Evolutionary conservation across 805 yeast species (phyloP).

Genomic region (Sugiyamaella mastotermitis): DNA sequence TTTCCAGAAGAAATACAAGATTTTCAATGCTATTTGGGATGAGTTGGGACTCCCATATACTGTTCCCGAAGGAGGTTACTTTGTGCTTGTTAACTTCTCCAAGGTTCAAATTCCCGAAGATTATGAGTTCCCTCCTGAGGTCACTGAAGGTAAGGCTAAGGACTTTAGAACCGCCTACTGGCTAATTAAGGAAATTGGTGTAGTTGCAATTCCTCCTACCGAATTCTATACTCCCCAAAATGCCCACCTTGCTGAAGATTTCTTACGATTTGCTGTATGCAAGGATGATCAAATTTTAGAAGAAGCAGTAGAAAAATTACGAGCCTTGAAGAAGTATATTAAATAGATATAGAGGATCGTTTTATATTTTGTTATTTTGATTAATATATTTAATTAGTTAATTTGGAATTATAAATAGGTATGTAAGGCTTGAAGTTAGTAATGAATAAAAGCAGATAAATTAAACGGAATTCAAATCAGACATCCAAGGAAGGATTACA

Average conservation of each 20-base stretch:
- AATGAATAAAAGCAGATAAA: too few species aligned
- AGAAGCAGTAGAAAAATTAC: constrained; percentile 74
- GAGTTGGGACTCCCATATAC: constrained; percentile 88
- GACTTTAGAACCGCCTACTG: constrained; percentile 90
- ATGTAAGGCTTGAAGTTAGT: too few species aligned
- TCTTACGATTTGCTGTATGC: constrained; percentile 92
- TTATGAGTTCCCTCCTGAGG: constrained; percentile 65
- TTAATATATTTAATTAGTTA: too few species aligned
- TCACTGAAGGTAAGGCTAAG: constrained; percentile 55
- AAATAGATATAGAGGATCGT: too few species aligned
- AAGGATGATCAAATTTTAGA: constrained; percentile 77
- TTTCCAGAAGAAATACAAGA: constrained; percentile 65
- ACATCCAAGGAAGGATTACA: constrained; percentile 38
- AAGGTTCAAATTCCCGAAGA: constrained; percentile 73
- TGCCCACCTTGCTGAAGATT: constrained; percentile 72
- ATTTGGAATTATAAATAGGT: too few species aligned
- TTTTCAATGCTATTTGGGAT: constrained; percentile 73
- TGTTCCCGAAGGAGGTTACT: constrained; percentile 88
- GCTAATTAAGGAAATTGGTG: constrained; percentile 88
- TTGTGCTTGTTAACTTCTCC: constrained; percentile 79
- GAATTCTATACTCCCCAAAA: constrained; percentile 75
- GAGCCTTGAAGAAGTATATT: constrained; percentile 61
- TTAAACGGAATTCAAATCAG: constrained; percentile 28
- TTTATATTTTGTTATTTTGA: too few species aligned
- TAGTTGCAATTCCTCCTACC: constrained; percentile 96